Evolutionary conservation across 2,329 filamentous ascomycete species (phyloP), one percentile per base, ranked within the genome.

Genomic region (Cercospora zeae-maydis): DNA sequence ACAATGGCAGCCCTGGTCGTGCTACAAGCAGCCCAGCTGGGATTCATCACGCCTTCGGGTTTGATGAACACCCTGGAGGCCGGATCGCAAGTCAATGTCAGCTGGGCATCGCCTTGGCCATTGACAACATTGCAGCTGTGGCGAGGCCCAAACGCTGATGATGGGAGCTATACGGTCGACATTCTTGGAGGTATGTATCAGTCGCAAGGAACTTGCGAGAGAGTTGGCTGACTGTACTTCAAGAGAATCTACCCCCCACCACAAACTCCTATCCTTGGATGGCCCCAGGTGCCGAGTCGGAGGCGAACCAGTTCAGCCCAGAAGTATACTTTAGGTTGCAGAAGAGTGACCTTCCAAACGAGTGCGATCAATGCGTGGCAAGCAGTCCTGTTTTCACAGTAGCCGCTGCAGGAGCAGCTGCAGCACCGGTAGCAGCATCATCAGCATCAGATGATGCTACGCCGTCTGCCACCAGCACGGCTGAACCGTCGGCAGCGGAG

Each of bases 41-140:
- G 37, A 6, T 63, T 63, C 39, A 39, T 63, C 14, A 60, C 62
- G 14, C 62, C 62, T 13, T 16, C 21, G 10, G 58, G 52, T 11
- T 19, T 49, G 49, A 19, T n/a, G 53, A 16, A 49, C 27, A 49
- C 37, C 14, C 62, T 61, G 34, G 53, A 61, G 24, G 33, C 42
- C 13, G 58, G 63, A 14, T 54, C 64, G 45, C 58, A 55, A 19
- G 63, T 67, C 19, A 63, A 62, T 30, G 63, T 67, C 14, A 64
- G 45, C 54, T 67, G 65, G 65, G 62, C 54, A 49, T 62, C 63
- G 30, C 65, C 65, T 9, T 65, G 58, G 39, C 16, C 59, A 2
- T 60, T 56, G 14, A 67, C 65, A 6, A 67, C 53, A 36, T 37
- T 67, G 54, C 53, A 63, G 19, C 47, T 67, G 7, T 60, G 59